These are phyloP conservation scores for Colletotrichum sp. DNA, from an alignment of 2,329 filamentous ascomycete genomes.

Conservation along the genomic window DNA sequence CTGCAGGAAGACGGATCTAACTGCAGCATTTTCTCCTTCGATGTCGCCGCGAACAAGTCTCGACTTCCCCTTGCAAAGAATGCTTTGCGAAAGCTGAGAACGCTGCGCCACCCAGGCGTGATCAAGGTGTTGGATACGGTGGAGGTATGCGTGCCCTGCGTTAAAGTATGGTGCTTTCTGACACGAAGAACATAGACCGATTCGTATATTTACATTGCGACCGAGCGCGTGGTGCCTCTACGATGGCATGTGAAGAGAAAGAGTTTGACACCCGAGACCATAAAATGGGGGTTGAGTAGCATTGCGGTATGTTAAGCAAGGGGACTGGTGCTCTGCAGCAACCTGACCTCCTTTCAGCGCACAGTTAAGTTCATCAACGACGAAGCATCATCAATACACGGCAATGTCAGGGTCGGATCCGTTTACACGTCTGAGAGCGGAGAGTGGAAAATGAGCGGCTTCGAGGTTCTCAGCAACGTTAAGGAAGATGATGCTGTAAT, in stretches of 20 bases:
- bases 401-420: conserved; percentile 82
- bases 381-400: conserved; percentile 91
- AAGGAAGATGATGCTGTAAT: conserved; percentile 96
- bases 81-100: conserved; percentile 91
- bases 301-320: conserved; percentile 66
- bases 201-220: conserved; percentile 93
- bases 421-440: conserved; percentile 95
- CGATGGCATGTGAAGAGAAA: conserved; percentile 90
- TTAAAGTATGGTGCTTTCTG: conserved; percentile 22
- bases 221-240: conserved; percentile 85
- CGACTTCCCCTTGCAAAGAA: conserved; percentile 89
- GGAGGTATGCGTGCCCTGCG: conserved; percentile 63
- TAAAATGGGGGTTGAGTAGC: conserved; percentile 94
- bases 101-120: conserved; percentile 90
- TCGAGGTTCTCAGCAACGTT: conserved; percentile 91
- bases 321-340: background rate
- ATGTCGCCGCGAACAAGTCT: conserved; percentile 80
- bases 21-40: conserved; percentile 97
- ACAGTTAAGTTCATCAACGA: conserved; percentile 96
- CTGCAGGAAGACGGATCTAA: conserved; percentile 86
- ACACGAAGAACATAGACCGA: conserved; percentile 70
- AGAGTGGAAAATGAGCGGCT: conserved; percentile 96
- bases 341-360: conserved; percentile 55
- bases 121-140: conserved; percentile 94
- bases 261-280: conserved; percentile 86